Evolutionary conservation across 306 rosid genomes (phyloP).

Genomic region (Prunus mume): DNA sequence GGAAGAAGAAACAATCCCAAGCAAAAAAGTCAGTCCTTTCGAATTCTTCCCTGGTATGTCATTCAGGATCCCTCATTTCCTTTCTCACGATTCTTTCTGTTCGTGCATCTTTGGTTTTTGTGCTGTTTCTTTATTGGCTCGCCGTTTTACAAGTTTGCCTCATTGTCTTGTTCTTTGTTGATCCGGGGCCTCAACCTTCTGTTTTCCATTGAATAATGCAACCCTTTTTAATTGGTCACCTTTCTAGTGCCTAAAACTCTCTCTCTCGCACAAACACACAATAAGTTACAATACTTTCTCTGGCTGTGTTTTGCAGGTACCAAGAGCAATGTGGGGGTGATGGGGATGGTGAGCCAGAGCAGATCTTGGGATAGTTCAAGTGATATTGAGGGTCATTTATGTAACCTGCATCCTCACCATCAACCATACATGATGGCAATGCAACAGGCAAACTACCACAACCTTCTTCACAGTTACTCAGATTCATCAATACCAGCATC

Average conservation of each 20-base stretch:
- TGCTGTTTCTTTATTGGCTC: background rate
- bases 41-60: slow-evolving; percentile 59
- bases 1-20: slow-evolving; percentile 46
- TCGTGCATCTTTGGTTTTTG: background rate
- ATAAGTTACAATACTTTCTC: no score
- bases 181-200: no score
- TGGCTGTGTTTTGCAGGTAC: slow-evolving; percentile 30
- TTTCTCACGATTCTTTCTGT: background rate
- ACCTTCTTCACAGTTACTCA: slow-evolving; percentile 28
- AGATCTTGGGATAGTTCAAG: slow-evolving; percentile 37
- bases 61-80: background rate
- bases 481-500: slow-evolving; percentile 27
- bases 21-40: slow-evolving; percentile 36
- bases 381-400: slow-evolving; percentile 16
- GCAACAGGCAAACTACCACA: slow-evolving; percentile 35
- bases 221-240: background rate
- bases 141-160: no score
- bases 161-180: no score
- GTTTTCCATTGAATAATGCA: no score
- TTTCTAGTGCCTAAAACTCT: background rate
- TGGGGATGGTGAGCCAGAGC: slow-evolving; percentile 26
- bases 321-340: slow-evolving; percentile 43
- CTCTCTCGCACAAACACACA: background rate
- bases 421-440: slow-evolving; percentile 32
- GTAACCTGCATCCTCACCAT: slow-evolving; percentile 23